A percentile compares a stretch with the other conserved stretches of the same genome.
These are phyloP conservation scores for Scleroderma bovista DNA, from an alignment of 768 basidiomycete species.

Conservation along the genomic window DNA sequence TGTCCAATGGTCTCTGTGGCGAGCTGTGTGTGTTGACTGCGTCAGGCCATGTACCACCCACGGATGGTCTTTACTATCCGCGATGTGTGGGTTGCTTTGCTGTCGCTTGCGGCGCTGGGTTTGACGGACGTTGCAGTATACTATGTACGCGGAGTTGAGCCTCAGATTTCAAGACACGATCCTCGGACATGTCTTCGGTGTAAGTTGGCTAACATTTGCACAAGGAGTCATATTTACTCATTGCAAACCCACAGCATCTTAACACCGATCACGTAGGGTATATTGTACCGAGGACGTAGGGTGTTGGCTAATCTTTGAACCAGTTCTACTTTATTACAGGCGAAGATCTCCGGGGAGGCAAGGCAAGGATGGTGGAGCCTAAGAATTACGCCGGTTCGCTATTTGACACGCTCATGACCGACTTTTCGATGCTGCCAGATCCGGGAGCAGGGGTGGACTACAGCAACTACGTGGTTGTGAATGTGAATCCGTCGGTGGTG, in stretches of 20 bases:
- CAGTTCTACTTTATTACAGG: slow-evolving; percentile 56
- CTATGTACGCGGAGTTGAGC: slow-evolving; percentile 68
- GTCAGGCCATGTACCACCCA: slow-evolving; percentile 82
- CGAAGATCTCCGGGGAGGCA: slow-evolving; percentile 40
- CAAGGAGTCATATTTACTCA: slow-evolving; percentile 21
- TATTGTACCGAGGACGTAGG: slow-evolving; percentile 5
- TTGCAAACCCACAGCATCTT: slow-evolving; percentile 52
- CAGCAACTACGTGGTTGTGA: slow-evolving; percentile 69
- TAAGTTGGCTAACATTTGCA: slow-evolving; percentile 36
- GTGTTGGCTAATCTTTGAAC: background rate
- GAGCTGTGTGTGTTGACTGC: slow-evolving; percentile 22
- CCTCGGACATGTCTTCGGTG: slow-evolving; percentile 79
- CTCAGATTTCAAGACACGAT: slow-evolving; percentile 84
- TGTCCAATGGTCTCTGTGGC: slow-evolving; percentile 6
- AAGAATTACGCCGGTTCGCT: background rate
- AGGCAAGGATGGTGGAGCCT: slow-evolving; percentile 13
- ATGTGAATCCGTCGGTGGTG: slow-evolving; percentile 76
- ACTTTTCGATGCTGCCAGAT: slow-evolving; percentile 61
- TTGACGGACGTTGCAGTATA: slow-evolving; percentile 36
- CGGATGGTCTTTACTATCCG: slow-evolving; percentile 72
- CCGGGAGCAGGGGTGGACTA: slow-evolving; percentile 44
- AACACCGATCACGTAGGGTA: slow-evolving; percentile 71
- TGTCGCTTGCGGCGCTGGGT: background rate
- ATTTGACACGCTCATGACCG: slow-evolving; percentile 50
- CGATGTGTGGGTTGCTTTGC: slow-evolving; percentile 63